These are phyloP conservation scores for Dipodascus albidus DNA, from an alignment of 805 yeast species.

Conservation along the genomic window DNA sequence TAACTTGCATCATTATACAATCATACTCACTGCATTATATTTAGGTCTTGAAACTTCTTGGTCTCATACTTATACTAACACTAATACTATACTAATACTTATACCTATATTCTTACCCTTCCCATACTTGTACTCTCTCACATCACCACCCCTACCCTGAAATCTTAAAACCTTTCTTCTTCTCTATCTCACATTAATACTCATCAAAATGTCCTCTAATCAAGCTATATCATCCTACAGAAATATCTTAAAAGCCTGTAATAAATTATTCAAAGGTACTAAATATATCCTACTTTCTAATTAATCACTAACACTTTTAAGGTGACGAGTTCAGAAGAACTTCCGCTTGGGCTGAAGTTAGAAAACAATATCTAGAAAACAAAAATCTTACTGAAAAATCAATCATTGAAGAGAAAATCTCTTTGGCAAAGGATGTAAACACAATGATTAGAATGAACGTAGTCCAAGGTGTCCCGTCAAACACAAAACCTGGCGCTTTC, in stretches of 20 bases:
- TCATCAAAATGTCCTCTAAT: neutral
- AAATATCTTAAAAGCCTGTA: neutral
- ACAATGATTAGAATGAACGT: slow-evolving; percentile 1
- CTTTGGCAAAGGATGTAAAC: neutral
- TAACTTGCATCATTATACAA: too few relatives aligned
- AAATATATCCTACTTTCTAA: neutral
- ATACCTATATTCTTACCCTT: too few relatives aligned
- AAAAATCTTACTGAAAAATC: neutral
- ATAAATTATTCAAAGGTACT: neutral
- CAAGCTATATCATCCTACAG: neutral
- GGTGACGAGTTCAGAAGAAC: neutral
- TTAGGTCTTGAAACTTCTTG: too few relatives aligned
- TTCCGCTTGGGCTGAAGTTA: neutral
- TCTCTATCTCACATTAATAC: neutral
- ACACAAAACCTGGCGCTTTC: neutral
- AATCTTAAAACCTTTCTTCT: neutral
- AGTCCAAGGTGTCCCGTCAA: neutral
- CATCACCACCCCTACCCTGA: slow-evolving; percentile 1
- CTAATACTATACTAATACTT: too few relatives aligned
- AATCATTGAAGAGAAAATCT: neutral
- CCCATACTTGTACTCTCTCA: too few relatives aligned
- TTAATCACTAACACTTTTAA: neutral
- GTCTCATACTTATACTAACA: too few relatives aligned
- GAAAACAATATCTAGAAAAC: neutral
- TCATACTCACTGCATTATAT: too few relatives aligned